Percentiles rank a stretch among this genome's conserved stretches.
These are phyloP conservation scores for Plasmodium vivax DNA, from an alignment of 169 alveolate genomes.

Conservation along the genomic window DNA sequence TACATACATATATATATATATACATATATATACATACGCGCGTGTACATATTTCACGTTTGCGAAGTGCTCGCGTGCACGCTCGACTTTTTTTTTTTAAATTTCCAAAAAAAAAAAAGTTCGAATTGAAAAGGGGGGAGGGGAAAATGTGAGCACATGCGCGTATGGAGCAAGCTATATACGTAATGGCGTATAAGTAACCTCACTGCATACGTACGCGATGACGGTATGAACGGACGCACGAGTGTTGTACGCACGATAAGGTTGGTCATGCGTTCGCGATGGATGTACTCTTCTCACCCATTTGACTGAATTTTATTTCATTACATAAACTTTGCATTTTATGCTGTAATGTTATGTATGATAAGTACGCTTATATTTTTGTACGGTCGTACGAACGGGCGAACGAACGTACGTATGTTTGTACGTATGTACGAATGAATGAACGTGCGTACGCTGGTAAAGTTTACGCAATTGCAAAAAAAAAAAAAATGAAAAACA, in stretches of 20 bases:
- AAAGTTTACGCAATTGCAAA: background rate
- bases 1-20: background rate
- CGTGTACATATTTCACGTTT: background rate
- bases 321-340: background rate
- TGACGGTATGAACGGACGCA: background rate
- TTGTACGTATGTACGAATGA: background rate
- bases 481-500: background rate
- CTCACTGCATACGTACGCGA: background rate
- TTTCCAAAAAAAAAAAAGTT: background rate
- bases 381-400: background rate
- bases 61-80: background rate
- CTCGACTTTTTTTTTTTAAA: background rate
- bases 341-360: conserved; percentile 1
- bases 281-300: background rate
- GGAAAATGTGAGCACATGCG: background rate
- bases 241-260: background rate
- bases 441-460: background rate
- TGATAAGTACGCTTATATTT: conserved; percentile 13
- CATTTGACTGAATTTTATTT: background rate
- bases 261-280: background rate
- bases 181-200: background rate
- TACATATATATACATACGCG: background rate
- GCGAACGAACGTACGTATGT: background rate
- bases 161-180: background rate
- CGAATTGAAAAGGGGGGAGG: background rate